Percentiles rank a stretch among this genome's conserved stretches.
Conservation (phyloP, 495 filamentous ascomycete genomes). For the Monascus purpureus region DNA sequence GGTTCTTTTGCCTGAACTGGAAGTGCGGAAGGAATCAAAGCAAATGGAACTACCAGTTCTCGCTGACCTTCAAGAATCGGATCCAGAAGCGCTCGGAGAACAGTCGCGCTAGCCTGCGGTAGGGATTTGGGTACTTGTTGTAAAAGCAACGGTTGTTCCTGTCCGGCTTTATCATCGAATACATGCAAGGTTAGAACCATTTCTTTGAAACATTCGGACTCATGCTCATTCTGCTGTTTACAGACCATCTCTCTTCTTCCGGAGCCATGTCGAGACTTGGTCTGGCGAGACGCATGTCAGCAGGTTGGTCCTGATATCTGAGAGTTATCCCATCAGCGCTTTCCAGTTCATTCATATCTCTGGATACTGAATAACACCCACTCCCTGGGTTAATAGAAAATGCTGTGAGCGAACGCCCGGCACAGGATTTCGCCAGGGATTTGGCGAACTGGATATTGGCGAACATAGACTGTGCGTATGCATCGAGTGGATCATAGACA, state of each 20-base stretch:
- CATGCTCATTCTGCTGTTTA: no score
- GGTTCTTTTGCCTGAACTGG: no score
- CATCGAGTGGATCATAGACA: conserved; percentile 13
- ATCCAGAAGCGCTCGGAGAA: conserved; percentile 13
- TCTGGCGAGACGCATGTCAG: conserved; percentile 8
- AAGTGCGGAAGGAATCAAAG: no score
- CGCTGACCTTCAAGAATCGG: conserved; percentile 10
- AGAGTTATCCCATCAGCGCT: background rate
- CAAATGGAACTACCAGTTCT: no score
- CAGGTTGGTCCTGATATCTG: conserved; percentile 11
- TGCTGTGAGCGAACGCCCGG: conserved; percentile 4
- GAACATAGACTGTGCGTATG: conserved; percentile 14
- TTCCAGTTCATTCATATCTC: no score
- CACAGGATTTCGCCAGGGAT: conserved; percentile 5
- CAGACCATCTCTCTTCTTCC: conserved; percentile 11
- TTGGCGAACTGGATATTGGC: conserved; percentile 15
- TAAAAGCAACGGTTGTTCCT: conserved; percentile 9
- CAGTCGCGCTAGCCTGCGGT: conserved; percentile 8
- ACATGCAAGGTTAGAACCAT: no score
- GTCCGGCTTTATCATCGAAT: conserved; percentile 2
- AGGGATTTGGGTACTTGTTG: conserved; percentile 12
- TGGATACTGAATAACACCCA: conserved; percentile 6
- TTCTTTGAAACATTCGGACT: no score
- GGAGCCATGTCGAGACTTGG: conserved; percentile 10
- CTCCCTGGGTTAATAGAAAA: conserved; percentile 15